Evolutionary conservation across 371 early-diverging fungal species (phyloP).

Genomic region (Syncephalastrum racemosum): DNA sequence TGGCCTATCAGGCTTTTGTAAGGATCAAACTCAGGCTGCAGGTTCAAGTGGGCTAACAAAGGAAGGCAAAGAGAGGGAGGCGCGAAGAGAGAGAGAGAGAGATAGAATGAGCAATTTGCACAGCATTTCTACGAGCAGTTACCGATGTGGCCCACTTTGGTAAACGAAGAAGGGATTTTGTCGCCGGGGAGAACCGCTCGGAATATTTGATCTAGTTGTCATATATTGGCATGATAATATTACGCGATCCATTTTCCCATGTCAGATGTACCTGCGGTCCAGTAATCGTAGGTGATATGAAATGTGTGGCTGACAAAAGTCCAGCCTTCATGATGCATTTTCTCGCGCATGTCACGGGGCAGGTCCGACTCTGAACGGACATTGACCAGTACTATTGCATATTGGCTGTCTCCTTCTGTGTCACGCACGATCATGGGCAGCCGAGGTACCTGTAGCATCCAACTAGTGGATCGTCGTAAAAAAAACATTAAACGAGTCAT

Average conservation of each 20-base stretch:
- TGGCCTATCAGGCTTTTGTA: constrained; percentile 92
- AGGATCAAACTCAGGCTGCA: constrained; percentile 84
- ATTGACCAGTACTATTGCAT: no score
- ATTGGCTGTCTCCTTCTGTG: no score
- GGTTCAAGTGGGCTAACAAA: constrained; percentile 88
- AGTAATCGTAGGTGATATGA: constrained; percentile 72
- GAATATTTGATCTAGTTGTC: constrained; percentile 77
- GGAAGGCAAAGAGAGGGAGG: no score
- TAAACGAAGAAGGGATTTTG: constrained; percentile 89
- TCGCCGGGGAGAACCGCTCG: constrained; percentile 90
- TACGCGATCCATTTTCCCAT: neutral
- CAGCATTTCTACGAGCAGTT: no score
- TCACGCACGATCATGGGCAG: no score
- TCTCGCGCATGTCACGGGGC: no score
- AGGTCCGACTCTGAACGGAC: no score
- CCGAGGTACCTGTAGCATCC: no score
- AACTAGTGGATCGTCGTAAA: no score
- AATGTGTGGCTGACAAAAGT: constrained; percentile 39
- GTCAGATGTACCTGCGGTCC: constrained; percentile 64
- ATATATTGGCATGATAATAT: constrained; percentile 1
- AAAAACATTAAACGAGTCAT: no score
- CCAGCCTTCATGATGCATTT: no score
- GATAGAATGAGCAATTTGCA: neutral
- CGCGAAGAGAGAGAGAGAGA: no score
- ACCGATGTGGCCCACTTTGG: constrained; percentile 95